A percentile compares a stretch with the other conserved stretches of the same genome.
phyloP scores from a whole-genome alignment of 495 filamentous ascomycete genomes.

The Hyaloscypha bicolor region DNA sequence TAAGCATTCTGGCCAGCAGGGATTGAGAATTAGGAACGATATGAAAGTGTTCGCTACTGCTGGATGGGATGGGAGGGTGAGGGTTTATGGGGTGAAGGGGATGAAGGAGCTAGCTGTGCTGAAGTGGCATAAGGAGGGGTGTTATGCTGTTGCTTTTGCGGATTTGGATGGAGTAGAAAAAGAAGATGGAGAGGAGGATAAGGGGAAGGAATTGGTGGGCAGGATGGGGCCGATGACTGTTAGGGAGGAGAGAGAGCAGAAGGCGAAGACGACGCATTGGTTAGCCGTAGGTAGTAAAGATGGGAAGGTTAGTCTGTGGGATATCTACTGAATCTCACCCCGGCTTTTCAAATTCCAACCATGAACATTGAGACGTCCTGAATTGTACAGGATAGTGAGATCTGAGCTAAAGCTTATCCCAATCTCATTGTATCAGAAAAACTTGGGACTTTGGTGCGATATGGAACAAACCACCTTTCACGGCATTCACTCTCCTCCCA shows the following conservation, averaged over 20 bases:
- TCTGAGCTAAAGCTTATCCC: not conserved
- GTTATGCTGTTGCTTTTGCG: constrained; percentile 84
- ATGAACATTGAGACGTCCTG: not conserved
- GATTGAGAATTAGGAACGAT: constrained; percentile 75
- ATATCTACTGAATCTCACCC: constrained; percentile 69
- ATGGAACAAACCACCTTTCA: no score
- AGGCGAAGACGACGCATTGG: constrained; percentile 79
- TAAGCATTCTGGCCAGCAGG: constrained; percentile 89
- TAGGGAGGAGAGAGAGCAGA: constrained; percentile 63
- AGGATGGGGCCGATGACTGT: constrained; percentile 49
- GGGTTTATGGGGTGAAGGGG: constrained; percentile 80
- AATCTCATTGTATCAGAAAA: no score
- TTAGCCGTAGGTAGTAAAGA: constrained; percentile 90
- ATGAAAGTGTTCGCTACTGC: constrained; percentile 85
- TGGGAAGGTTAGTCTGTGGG: constrained; percentile 95
- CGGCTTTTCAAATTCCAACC: not conserved
- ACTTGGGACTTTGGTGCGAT: no score
- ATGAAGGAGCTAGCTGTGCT: constrained; percentile 90
- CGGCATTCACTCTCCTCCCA: no score
- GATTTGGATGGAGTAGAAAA: constrained; percentile 29
- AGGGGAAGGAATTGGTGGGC: constrained; percentile 22
- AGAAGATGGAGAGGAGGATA: not conserved
- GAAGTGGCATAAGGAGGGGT: constrained; percentile 93
- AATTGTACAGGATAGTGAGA: no score
- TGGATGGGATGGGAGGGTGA: constrained; percentile 82